Base-by-base conservation (phyloP, 345 rosid genomes). In the Moricandia arvensis region DNA sequence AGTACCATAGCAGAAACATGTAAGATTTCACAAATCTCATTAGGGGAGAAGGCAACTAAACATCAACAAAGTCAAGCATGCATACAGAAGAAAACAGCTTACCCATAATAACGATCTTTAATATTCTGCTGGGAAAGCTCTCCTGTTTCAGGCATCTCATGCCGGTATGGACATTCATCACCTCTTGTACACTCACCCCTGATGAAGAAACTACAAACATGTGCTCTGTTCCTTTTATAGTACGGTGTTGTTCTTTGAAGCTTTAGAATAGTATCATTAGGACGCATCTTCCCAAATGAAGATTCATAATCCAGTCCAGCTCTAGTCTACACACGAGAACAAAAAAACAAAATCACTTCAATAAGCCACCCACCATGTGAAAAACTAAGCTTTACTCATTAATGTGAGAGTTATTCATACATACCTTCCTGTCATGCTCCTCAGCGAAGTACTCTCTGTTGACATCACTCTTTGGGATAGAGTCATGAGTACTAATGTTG, bases 171-270 rank as follows among this genome's bases (percentile, higher is more conserved):
- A 80, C 97, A 94, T 73, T 94, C 98, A 6, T 83, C 89, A 81
- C 98, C 98, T 86, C 98, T 82, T 35, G 97, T 91, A 80, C 98
- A 94, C 81, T 94, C 97, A 68, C 97, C 98, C 18, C 97, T 84
- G 62, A 90, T 85, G 71, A 68, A 94, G 83, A 94, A 94, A 83
- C 97, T 94, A 86, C 98, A 94, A 76, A 94, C 88, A 85, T 91
- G 98, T 54, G 98, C 97, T 79, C 95, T 59, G 49, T 94, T 94
- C 68, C 98, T 82, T 80, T 94, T 91, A 76, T 94, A 92, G 80
- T 90, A 94, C 12, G 97, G 97, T 21, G 89, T 83, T 43, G 98
- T 94, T 68, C 98, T 87, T 78, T 94, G 97, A 72, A 94, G 97
- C 87, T 94, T 91, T 79, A 91, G 16, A 63, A 94, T 91, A 29